Base-by-base conservation (phyloP, 2,329 filamentous ascomycete species). In the Pezicula carpinea region DNA sequence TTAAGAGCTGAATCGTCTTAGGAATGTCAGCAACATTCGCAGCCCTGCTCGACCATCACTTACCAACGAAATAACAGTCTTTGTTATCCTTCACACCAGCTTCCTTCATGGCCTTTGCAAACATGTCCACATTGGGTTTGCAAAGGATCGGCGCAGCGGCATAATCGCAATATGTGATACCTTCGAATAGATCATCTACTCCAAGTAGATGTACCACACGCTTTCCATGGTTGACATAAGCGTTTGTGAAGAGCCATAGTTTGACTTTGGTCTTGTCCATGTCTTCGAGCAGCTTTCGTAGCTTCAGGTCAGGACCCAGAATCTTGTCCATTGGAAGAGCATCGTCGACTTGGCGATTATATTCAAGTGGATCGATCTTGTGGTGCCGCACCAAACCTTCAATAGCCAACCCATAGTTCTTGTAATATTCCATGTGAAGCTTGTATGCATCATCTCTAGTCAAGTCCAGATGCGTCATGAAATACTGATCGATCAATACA, bases 91-190 rank as follows among this genome's bases (percentile, higher is more conserved):
- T 75, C 1, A 87, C 80, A 0, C 84, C 86, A 0, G 92, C 90
- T 58, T 97, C 87, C 39, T 67, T 73, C 87, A 97, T 96, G 5
- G 88, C 93, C 69, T 93, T 96, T 32, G 78, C 78, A 64, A 83
- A 99, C 85, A 95, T 93, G 43, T 83, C 81, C 44, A 75, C 74
- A 47, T 87, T 78, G 3, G 93, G 93, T 66, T 99, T 99, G 72
- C 93, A 96, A 39, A 95, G 69, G 52, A 99, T 75, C 5, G 80
- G 85, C 35, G 80, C 71, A 14, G 77, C 69, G 10, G 73, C 76
- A 67, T 99, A 99, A 67, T 99, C 89, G 64, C 95, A 99, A 66
- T 82, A 99, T 0, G 93, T 99, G 51, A 97, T 81, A 6, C 93
- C 93, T 53, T 97, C 92, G 62, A 99, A 99, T 21, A 92, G 70